Conservation (phyloP, 306 rosid species). For the Pterocarpus santalinus region DNA sequence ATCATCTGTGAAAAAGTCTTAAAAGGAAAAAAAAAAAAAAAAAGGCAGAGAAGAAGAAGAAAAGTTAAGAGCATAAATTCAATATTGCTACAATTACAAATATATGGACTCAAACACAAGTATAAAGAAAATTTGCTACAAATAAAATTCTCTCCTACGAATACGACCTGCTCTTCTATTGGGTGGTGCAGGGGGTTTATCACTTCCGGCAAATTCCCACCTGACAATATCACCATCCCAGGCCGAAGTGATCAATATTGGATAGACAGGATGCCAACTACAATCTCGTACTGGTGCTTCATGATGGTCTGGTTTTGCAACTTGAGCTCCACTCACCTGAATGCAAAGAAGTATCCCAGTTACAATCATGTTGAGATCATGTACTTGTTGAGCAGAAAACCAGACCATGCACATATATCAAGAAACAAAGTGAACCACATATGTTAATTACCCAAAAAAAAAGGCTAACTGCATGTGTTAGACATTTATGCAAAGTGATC, state of each 20-base stretch:
- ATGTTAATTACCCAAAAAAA: slow-evolving; percentile 26
- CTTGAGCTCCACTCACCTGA: slow-evolving; percentile 65
- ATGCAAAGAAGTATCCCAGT: no score
- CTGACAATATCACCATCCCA: slow-evolving; percentile 69
- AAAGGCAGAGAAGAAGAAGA: no score
- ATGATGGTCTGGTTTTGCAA: slow-evolving; percentile 65
- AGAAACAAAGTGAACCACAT: slow-evolving; percentile 7
- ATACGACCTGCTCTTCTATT: slow-evolving; percentile 37
- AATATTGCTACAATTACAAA: neutral
- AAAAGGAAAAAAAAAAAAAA: no score
- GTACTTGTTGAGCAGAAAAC: no score
- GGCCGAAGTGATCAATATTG: slow-evolving; percentile 57
- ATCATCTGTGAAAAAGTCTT: neutral
- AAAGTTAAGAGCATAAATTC: neutral
- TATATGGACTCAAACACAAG: slow-evolving; percentile 14
- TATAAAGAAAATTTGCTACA: slow-evolving; percentile 38
- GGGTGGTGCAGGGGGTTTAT: slow-evolving; percentile 36
- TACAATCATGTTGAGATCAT: no score
- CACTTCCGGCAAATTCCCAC: slow-evolving; percentile 65
- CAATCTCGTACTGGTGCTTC: slow-evolving; percentile 63
- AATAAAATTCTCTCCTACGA: slow-evolving; percentile 44
- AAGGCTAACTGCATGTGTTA: slow-evolving; percentile 1
- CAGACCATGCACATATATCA: no score
- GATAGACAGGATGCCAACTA: slow-evolving; percentile 67
- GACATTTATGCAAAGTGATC: neutral